A percentile compares a stretch with the other conserved stretches of the same genome.
phyloP scores from a whole-genome alignment of 225 moss, liverwort and hornwort genomes.

The Marchantia paleacea region DNA sequence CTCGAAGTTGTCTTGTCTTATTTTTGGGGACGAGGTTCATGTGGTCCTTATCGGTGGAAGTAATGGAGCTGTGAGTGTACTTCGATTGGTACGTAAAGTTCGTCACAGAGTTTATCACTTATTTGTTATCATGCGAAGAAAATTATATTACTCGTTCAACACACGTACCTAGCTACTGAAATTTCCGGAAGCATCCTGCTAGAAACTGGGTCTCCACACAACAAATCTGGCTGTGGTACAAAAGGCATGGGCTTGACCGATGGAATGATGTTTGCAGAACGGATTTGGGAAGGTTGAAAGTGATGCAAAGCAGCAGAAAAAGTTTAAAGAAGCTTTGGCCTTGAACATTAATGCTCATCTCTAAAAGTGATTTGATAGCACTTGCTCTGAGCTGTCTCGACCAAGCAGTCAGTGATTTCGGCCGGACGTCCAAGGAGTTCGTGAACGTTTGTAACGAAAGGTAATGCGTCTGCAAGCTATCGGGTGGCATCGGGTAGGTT shows the following conservation, averaged over 20 bases:
- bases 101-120: neutral
- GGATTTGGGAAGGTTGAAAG: slow-evolving; percentile 60
- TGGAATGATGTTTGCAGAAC: slow-evolving; percentile 39
- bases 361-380: neutral
- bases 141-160: no score
- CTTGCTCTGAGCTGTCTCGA: no score
- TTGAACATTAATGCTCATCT: slow-evolving; percentile 58
- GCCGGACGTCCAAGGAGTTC: no score
- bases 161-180: no score
- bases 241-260: neutral
- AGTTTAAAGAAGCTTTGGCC: slow-evolving; percentile 57
- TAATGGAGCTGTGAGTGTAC: slow-evolving; percentile 54
- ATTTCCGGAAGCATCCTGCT: no score
- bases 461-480: no score
- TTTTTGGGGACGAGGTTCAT: slow-evolving; percentile 76
- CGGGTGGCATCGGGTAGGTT: no score
- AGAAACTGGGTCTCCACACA: neutral
- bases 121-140: no score
- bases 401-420: no score
- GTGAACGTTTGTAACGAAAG: no score
- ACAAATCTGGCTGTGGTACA: neutral
- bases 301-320: slow-evolving; percentile 52
- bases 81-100: slow-evolving; percentile 58
- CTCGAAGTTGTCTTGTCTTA: slow-evolving; percentile 68
- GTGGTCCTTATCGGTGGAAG: slow-evolving; percentile 71